Evolutionary conservation across 2,329 filamentous ascomycete species (phyloP).

Genomic region (Calycina marina): DNA sequence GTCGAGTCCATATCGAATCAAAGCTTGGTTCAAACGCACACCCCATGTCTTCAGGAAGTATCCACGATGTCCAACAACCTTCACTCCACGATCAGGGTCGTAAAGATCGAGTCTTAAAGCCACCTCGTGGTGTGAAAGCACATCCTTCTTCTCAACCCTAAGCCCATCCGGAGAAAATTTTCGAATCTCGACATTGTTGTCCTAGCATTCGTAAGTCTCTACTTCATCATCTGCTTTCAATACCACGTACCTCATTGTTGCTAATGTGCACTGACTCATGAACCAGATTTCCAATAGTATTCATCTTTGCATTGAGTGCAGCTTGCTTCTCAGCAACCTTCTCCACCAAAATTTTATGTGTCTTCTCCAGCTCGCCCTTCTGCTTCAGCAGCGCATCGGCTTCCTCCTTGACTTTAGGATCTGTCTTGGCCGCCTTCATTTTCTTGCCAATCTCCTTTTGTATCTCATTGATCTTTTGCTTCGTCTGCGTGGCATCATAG

Average conservation of each 20-base stretch:
- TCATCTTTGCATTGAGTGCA: constrained; percentile 61
- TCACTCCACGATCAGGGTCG: constrained; percentile 82
- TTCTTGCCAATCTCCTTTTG: constrained; percentile 84
- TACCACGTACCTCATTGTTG: constrained; percentile 52
- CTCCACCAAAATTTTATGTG: constrained; percentile 69
- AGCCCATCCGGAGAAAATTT: constrained; percentile 71
- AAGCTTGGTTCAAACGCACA: constrained; percentile 78
- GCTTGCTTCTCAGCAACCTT: constrained; percentile 61
- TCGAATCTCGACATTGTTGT: constrained; percentile 65
- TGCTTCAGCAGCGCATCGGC: constrained; percentile 65
- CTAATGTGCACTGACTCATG: constrained; percentile 75
- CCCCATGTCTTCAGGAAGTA: constrained; percentile 88
- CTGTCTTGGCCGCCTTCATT: constrained; percentile 54
- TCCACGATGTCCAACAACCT: constrained; percentile 85
- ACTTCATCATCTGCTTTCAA: background rate
- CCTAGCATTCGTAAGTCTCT: constrained; percentile 26
- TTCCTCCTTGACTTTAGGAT: constrained; percentile 52
- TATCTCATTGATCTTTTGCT: constrained; percentile 71
- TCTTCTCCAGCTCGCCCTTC: constrained; percentile 63
- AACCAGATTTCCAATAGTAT: constrained; percentile 80
- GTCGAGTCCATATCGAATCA: constrained; percentile 89
- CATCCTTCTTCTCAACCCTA: constrained; percentile 57
- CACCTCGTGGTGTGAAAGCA: constrained; percentile 90
- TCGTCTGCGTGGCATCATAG: constrained; percentile 67
- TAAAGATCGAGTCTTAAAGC: constrained; percentile 78